These are phyloP conservation scores for Phytomonas sp. DNA, from an alignment of 208 protist species.

Conservation along the genomic window DNA sequence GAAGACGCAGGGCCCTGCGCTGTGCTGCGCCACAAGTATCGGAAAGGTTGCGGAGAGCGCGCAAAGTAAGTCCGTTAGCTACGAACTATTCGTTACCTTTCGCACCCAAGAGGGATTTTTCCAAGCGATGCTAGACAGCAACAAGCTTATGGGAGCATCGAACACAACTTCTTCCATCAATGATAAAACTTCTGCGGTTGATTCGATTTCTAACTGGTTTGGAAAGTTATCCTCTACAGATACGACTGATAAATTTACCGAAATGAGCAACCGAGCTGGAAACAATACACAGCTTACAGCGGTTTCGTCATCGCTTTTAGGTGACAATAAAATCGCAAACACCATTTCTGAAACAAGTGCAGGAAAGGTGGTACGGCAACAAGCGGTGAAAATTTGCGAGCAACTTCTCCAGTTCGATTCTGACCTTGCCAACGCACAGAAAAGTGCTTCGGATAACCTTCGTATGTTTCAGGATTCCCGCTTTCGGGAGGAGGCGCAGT, in stretches of 20 bases:
- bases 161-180: constrained; percentile 24
- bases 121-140: constrained; percentile 62
- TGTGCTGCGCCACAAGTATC: constrained; percentile 59
- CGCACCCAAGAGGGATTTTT: constrained; percentile 65
- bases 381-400: constrained; percentile 69
- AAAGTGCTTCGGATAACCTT: constrained; percentile 57
- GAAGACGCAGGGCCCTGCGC: constrained; percentile 45
- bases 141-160: constrained; percentile 57
- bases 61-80: constrained; percentile 61
- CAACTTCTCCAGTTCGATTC: constrained; percentile 54
- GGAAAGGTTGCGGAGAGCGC: constrained; percentile 62
- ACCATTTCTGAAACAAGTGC: constrained; percentile 59
- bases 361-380: constrained; percentile 47
- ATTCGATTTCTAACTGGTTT: constrained; percentile 67
- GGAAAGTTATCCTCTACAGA: not conserved
- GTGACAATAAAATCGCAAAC: constrained; percentile 58
- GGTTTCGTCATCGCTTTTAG: constrained; percentile 74
- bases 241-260: constrained; percentile 13
- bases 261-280: constrained; percentile 6
- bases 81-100: constrained; percentile 68
- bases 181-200: not conserved
- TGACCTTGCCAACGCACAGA: constrained; percentile 65
- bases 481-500: constrained; percentile 65
- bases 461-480: constrained; percentile 68
- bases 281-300: constrained; percentile 36